These are phyloP conservation scores for Solanum gandarillasii DNA, from an alignment of 257 asterid species.

Conservation along the genomic window DNA sequence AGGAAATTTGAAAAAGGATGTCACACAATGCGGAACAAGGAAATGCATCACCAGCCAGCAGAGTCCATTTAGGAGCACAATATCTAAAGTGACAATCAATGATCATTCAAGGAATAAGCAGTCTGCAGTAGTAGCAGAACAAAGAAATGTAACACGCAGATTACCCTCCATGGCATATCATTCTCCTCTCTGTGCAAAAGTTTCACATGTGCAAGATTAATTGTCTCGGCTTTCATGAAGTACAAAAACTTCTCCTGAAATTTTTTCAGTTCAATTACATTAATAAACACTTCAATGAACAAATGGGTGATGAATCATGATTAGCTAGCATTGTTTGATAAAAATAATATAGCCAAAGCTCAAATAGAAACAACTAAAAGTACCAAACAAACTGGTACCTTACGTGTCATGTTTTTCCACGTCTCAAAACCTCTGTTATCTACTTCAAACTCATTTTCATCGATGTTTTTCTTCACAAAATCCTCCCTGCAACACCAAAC, in stretches of 20 bases:
- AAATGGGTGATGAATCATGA: background rate
- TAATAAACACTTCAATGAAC: background rate
- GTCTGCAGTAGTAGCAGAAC: background rate
- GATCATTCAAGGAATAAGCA: background rate
- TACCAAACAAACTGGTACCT: conserved; percentile 17
- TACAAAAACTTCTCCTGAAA: conserved; percentile 34
- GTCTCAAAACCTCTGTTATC: conserved; percentile 35
- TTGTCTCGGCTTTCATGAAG: conserved; percentile 23
- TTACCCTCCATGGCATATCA: conserved; percentile 13
- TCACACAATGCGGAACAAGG: background rate
- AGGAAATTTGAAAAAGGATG: background rate
- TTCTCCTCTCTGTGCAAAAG: conserved; percentile 26
- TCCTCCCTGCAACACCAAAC: conserved; percentile 42
- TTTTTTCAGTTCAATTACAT: background rate
- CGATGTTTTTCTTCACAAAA: conserved; percentile 17
- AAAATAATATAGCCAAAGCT: background rate
- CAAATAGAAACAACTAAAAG: background rate
- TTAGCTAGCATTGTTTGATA: background rate
- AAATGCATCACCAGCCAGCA: background rate
- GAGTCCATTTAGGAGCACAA: background rate
- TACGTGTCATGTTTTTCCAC: conserved; percentile 44
- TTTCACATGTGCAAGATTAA: conserved; percentile 20
- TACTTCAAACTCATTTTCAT: conserved; percentile 27
- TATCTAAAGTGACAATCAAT: background rate
- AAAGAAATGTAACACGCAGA: background rate